These are phyloP conservation scores for Aureobasidium melanogenum DNA, from an alignment of 2,329 filamentous ascomycete species.

Conservation along the genomic window DNA sequence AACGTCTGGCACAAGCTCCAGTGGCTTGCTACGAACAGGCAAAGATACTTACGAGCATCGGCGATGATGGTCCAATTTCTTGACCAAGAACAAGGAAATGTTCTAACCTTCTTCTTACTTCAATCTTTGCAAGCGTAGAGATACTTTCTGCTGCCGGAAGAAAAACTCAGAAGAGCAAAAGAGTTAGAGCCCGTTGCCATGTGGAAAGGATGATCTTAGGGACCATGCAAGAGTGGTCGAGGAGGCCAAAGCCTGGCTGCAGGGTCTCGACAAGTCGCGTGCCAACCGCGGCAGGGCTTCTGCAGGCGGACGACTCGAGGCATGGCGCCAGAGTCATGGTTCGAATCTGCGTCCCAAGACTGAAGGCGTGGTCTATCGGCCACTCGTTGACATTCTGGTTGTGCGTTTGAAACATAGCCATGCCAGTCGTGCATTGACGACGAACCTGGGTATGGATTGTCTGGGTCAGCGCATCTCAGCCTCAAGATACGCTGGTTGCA, in stretches of 20 bases:
- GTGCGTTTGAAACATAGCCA: not conserved
- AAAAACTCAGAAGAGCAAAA: not conserved
- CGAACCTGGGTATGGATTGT: not conserved
- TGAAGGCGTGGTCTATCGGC: not conserved
- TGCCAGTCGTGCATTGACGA: not conserved
- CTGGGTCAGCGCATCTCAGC: not conserved
- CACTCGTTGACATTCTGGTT: not conserved
- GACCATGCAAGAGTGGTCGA: not conserved
- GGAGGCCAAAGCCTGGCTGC: not conserved
- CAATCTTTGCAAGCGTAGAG: not conserved
- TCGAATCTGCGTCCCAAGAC: not conserved
- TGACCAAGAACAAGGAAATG: not conserved
- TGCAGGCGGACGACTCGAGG: not conserved
- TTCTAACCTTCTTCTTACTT: not conserved
- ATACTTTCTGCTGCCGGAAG: not conserved
- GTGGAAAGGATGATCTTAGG: not conserved
- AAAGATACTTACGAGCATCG: not conserved
- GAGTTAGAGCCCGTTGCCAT: not conserved
- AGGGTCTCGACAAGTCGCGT: slow-evolving; percentile 2
- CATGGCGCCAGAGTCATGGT: not conserved
- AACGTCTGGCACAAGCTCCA: not conserved
- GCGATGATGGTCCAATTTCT: not conserved
- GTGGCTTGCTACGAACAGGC: not conserved
- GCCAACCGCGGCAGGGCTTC: slow-evolving; percentile 8
- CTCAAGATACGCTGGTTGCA: not conserved